Percentiles rank a stretch among this genome's conserved stretches.
Evolutionary conservation across 306 rosid genomes (phyloP).

Genomic region (Canavalia ensiformis): DNA sequence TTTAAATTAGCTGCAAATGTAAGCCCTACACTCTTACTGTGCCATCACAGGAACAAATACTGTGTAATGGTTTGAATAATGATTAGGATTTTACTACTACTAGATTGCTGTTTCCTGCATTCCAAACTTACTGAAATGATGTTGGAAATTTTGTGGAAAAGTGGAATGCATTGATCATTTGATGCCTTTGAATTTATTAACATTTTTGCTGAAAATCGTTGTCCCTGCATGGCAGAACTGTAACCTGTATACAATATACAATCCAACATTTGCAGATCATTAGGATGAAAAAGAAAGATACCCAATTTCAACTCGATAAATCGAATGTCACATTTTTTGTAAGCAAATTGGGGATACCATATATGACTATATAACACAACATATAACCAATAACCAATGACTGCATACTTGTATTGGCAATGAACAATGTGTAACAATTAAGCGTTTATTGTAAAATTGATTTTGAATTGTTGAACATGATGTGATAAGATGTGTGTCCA

Average conservation of each 20-base stretch:
- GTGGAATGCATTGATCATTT: constrained; percentile 20
- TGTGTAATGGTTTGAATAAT: not conserved
- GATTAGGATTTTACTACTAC: not conserved
- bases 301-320: not conserved
- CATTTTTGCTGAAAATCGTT: not conserved
- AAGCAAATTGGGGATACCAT: not conserved
- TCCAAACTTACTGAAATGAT: not conserved
- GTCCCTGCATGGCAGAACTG: not conserved
- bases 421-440: not conserved
- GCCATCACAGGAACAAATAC: not conserved
- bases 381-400: not conserved
- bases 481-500: no score
- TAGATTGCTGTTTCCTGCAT: not conserved
- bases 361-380: not conserved
- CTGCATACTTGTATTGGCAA: no score
- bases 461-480: no score
- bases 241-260: not conserved
- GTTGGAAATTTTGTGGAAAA: not conserved
- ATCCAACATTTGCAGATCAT: not conserved
- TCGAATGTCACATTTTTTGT: not conserved
- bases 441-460: not conserved
- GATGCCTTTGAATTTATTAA: not conserved
- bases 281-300: not conserved
- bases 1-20: not conserved
- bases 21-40: not conserved